Evolutionary conservation across 108 stramenopile genomes (phyloP).

Genomic region (Pseudonitzschia delicatissima): DNA sequence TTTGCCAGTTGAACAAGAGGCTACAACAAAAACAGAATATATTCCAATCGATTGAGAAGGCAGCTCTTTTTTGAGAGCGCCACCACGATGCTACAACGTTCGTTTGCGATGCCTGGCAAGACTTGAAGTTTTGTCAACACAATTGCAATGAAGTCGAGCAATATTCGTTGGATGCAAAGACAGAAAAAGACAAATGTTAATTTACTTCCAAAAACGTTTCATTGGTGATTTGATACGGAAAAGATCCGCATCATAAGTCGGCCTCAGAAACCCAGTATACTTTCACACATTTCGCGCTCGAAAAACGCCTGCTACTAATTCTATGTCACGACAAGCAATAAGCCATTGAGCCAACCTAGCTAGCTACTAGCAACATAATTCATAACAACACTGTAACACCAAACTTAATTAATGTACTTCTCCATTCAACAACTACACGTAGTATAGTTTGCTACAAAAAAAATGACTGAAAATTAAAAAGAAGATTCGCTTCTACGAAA

Average conservation of each 20-base stretch:
- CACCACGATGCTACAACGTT: neutral
- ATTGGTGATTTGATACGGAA: neutral
- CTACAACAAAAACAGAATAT: neutral
- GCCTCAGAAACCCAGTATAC: too few species aligned
- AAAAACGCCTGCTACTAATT: too few species aligned
- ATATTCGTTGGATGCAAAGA: neutral
- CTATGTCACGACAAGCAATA: too few species aligned
- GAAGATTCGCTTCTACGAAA: slow-evolving; percentile 9
- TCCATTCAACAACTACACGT: too few species aligned
- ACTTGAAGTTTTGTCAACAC: neutral
- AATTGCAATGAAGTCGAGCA: neutral
- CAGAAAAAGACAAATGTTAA: neutral
- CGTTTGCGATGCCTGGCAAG: neutral
- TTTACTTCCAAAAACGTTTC: neutral
- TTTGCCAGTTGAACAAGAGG: neutral
- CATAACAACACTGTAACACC: too few species aligned
- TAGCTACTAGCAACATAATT: too few species aligned
- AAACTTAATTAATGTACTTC: too few species aligned
- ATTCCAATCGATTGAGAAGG: neutral
- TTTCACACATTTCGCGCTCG: too few species aligned
- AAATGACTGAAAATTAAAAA: too few species aligned
- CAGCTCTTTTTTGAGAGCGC: neutral
- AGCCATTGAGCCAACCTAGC: too few species aligned
- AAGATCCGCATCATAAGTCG: neutral
- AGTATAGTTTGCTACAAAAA: too few species aligned